Base-by-base conservation (phyloP, 2,329 filamentous ascomycete genomes). In the Beauveria caledonica region DNA sequence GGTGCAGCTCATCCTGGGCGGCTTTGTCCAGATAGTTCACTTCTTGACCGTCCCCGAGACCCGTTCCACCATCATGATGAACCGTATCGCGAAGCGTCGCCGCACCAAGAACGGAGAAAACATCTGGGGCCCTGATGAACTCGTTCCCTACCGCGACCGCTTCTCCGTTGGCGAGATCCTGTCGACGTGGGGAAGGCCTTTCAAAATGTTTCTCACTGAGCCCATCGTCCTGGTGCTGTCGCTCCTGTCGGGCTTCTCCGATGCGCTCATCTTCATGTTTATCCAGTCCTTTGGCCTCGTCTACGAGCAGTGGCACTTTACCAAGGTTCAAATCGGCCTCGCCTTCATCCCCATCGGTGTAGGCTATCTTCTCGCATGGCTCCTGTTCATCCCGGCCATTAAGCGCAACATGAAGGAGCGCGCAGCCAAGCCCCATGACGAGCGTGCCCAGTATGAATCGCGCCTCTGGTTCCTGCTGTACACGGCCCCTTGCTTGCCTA, bases 1-100 rank as follows among this genome's bases (percentile, higher is more conserved):
- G 90, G 88, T 93, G 62, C 89, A 92, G 72, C 81, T 93, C 64
- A 91, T 92, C 65, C 85, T 93, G 58, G 89, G 90, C 19, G 86
- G 74, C 9, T 79, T 83, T 39, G 83, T 90, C 3, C 89, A 92
- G 68, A 19, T 82, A 5, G 68, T 89, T 5, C 88, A 92, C 69
- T 76, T 87, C 54, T 68, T 88, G 61, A 78, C 84, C 8, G 90
- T 94, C 1, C 89, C 89, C 1, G 90, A 94, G 72, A 94, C 90
- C 0, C 81, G 90, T 57, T 82, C 85, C 0, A 90, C 87, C 5
- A 82, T 92, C 63, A 80, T 94, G 77, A 86, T 95, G 80, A 87
- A 94, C 74, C 78, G 78, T 2, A 90, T 92, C 62, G 90, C 90
- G 29, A 90, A 90, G 79, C 85, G 83, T 71, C 83, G 86, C 64